Evolutionary conservation across 371 early-diverging fungal genomes (phyloP), one percentile per base, ranked within the genome.

Genomic region (Saksenaea oblongispora): DNA sequence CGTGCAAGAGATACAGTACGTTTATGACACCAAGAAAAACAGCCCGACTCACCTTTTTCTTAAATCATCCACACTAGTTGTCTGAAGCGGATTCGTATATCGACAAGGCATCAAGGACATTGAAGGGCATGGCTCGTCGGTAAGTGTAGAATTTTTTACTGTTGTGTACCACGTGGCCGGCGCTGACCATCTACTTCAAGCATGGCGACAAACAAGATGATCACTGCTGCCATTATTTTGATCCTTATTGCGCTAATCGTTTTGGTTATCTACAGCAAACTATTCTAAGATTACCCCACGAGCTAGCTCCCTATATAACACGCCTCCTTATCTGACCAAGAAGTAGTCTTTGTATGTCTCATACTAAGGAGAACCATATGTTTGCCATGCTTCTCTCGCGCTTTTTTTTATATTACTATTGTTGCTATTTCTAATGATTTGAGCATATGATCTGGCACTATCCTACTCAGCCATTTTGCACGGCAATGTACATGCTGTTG

Each of bases 91-190:
- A 98, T 73, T 83, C 91, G 13, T 91, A 91, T 71, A 91, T 98
- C 57, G 92, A 95, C 68, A 89, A 91, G 67, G 93, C 94, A 34
- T 91, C 91, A 53, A 88, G 93, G 51, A 92, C 95, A 3, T 79
- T 98, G 28, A 90, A 90, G 72, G 87, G 87, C 47, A 98, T 98
- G 98, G 92, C 94, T 9, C 85, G 94, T 59, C 84, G 94, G 95
- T 96, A 86, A 83, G 82, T 58, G 8, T 35, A 22, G 26, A n/a
- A 44, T 35, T 58, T 5, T 24, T 34, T 39, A 47, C 7, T 34
- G 11, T 2, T 34, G 17, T 35, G 22, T 54, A 39, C 36, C 22
- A 15, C 39, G 34, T 28, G 35, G 26, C 51, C 37, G 22, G 26
- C 54, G 9, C 54, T 56, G 51, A 51, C 24, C 26, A 14, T 60